Percentiles rank a stretch among this genome's conserved stretches.
phyloP scores from a whole-genome alignment of 2,329 filamentous ascomycete species.

The Aspergillus jensenii region DNA sequence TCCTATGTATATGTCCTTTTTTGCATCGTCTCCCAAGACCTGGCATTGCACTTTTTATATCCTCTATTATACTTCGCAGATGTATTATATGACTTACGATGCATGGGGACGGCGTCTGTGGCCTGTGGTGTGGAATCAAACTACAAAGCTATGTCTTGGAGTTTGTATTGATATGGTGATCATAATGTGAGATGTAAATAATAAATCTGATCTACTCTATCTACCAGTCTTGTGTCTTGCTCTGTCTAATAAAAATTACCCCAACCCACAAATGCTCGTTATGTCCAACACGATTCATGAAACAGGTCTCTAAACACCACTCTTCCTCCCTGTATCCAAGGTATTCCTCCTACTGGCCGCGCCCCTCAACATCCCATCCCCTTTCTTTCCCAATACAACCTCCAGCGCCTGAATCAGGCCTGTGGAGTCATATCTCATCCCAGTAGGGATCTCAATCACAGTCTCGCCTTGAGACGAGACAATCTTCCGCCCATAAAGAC shows the following conservation, averaged over 20 bases:
- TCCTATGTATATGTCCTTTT: slow-evolving; percentile 17
- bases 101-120: slow-evolving; percentile 35
- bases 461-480: slow-evolving; percentile 29
- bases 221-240: background rate
- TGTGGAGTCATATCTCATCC: slow-evolving; percentile 71
- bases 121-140: background rate
- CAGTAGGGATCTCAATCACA: slow-evolving; percentile 49
- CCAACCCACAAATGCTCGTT: background rate
- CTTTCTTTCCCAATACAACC: slow-evolving; percentile 68
- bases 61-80: slow-evolving; percentile 11
- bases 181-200: background rate
- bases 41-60: background rate
- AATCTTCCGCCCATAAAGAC: slow-evolving; percentile 70
- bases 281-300: background rate
- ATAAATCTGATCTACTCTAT: background rate
- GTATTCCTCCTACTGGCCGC: slow-evolving; percentile 60
- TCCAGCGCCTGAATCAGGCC: slow-evolving; percentile 74
- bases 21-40: slow-evolving; percentile 2
- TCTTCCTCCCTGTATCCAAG: slow-evolving; percentile 37
- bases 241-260: background rate
- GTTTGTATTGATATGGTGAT: background rate
- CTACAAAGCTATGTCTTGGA: background rate
- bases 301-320: background rate
- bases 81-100: slow-evolving; percentile 27
- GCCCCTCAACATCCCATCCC: slow-evolving; percentile 50